These are phyloP conservation scores for Citrus reticulata DNA, from an alignment of 345 rosid species.

Conservation along the genomic window DNA sequence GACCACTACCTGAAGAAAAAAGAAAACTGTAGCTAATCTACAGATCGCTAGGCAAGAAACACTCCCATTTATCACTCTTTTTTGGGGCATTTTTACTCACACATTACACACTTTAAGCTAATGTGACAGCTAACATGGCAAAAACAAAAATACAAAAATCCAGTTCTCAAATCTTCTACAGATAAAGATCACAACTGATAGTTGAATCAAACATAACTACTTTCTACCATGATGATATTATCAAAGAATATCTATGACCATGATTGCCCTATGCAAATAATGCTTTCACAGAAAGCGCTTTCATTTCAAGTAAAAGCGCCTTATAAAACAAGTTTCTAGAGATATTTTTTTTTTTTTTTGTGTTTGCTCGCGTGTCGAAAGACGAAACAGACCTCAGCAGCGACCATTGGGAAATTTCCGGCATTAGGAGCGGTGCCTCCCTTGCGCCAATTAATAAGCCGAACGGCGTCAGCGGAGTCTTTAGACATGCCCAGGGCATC, in stretches of 20 bases:
- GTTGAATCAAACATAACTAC: background rate
- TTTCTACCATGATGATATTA: background rate
- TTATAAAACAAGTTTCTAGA: no score
- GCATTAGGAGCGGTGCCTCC: slow-evolving; percentile 83
- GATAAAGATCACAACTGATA: background rate
- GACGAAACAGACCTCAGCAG: slow-evolving; percentile 50
- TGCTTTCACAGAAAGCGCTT: background rate
- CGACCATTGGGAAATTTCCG: slow-evolving; percentile 77
- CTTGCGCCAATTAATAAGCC: slow-evolving; percentile 94
- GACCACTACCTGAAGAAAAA: background rate
- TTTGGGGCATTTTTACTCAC: background rate
- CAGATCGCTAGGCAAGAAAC: background rate
- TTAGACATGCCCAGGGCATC: slow-evolving; percentile 88
- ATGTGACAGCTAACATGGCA: background rate
- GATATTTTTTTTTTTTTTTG: no score
- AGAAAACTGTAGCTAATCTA: background rate
- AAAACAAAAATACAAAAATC: background rate
- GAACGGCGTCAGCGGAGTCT: slow-evolving; percentile 81
- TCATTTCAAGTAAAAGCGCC: background rate
- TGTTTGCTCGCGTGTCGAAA: background rate
- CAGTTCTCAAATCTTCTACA: background rate
- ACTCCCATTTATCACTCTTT: background rate
- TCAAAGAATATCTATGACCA: background rate
- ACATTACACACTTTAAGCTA: background rate
- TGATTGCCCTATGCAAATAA: background rate